These are phyloP conservation scores for Debaryomyces castellii DNA, from an alignment of 805 yeast species.

Conservation along the genomic window DNA sequence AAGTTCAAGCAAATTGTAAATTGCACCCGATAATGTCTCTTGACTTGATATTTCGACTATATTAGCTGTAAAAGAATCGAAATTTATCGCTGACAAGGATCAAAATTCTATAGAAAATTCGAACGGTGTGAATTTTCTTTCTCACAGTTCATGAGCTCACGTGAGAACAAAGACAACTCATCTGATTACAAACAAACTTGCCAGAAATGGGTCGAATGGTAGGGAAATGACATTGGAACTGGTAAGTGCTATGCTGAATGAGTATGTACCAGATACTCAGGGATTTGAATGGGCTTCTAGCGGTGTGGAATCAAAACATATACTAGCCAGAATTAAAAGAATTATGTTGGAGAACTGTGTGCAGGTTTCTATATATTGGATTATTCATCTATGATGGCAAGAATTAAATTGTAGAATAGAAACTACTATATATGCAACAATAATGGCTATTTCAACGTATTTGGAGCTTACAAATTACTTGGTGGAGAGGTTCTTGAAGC, in stretches of 20 bases:
- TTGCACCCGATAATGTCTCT: background rate
- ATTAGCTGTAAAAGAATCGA: background rate
- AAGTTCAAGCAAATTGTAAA: background rate
- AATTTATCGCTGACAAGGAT: background rate
- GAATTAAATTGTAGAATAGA: too few species aligned
- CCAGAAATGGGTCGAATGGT: too few species aligned
- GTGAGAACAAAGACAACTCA: background rate
- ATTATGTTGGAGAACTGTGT: too few species aligned
- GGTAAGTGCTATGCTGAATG: too few species aligned
- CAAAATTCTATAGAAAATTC: background rate
- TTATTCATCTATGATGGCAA: background rate
- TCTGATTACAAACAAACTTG: background rate
- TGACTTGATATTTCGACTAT: background rate
- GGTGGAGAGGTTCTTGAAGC: constrained; percentile 16
- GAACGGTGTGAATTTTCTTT: background rate
- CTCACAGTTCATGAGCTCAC: background rate
- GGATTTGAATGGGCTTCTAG: too few species aligned
- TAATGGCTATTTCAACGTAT: constrained; percentile 16
- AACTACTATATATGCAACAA: background rate
- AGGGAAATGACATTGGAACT: too few species aligned
- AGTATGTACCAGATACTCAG: too few species aligned
- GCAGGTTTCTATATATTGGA: too few species aligned
- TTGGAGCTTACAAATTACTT: constrained; percentile 21
- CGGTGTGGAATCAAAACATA: too few species aligned
- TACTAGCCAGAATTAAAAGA: too few species aligned